Conservation (phyloP, 2,329 filamentous ascomycete genomes). For the Sarocladium brachiariae region DNA sequence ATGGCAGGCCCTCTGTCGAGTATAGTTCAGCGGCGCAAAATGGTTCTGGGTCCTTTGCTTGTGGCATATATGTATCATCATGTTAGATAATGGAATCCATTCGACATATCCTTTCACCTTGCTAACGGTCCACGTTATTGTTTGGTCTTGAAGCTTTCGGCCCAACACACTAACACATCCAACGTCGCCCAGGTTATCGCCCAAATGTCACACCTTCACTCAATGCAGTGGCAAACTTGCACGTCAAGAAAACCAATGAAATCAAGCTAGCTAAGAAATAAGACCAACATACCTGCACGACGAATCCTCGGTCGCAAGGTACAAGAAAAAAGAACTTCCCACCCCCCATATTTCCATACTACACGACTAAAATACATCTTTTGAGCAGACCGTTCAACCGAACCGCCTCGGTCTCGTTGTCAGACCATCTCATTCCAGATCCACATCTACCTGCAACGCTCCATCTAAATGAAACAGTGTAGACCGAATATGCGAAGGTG, state of each 20-base stretch:
- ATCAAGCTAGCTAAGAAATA: slow-evolving; percentile 34
- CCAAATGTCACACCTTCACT: too few species aligned
- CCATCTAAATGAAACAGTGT: neutral
- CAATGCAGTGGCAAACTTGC: too few species aligned
- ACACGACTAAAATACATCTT: slow-evolving; percentile 9
- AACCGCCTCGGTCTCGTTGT: neutral
- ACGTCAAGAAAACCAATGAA: slow-evolving; percentile 28
- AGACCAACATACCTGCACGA: slow-evolving; percentile 24
- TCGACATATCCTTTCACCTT: neutral
- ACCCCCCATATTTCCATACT: slow-evolving; percentile 2
- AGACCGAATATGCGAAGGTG: neutral
- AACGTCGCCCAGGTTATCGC: too few species aligned
- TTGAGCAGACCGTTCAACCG: neutral
- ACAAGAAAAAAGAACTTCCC: slow-evolving; percentile 7
- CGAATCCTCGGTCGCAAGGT: slow-evolving; percentile 12
- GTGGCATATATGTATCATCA: slow-evolving; percentile 1
- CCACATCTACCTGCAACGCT: slow-evolving; percentile 2
- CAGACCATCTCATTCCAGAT: neutral
- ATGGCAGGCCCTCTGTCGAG: neutral
- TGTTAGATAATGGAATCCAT: neutral
- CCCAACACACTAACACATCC: too few species aligned
- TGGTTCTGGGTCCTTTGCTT: neutral
- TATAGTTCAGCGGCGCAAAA: slow-evolving; percentile 2
- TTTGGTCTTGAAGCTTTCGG: too few species aligned
- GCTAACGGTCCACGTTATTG: too few species aligned